Conservation (phyloP, 1,139 yeast species). For the Zygosaccharomyces sapae region DNA sequence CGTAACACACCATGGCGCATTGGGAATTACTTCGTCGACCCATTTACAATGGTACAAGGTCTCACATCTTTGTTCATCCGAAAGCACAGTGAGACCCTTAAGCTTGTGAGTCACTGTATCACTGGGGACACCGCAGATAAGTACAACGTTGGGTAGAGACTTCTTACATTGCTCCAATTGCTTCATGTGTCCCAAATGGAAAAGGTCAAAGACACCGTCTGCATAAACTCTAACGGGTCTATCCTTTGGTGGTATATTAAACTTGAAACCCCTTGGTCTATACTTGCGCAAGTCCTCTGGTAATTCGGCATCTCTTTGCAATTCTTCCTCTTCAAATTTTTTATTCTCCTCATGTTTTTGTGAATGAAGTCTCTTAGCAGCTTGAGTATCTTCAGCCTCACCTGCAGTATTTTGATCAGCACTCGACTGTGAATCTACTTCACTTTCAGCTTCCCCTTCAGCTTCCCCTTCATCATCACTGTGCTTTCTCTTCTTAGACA, state of each 20-base stretch:
- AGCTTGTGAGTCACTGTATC: constrained; percentile 87
- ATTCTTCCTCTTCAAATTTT: constrained; percentile 49
- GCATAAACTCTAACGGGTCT: constrained; percentile 90
- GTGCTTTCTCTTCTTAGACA: constrained; percentile 24
- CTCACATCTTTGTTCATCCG: constrained; percentile 84
- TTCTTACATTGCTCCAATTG: constrained; percentile 96
- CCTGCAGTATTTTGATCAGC: constrained; percentile 32
- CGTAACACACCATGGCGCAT: constrained; percentile 95
- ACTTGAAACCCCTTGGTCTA: constrained; percentile 64
- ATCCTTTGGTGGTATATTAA: constrained; percentile 80
- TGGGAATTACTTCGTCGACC: constrained; percentile 94
- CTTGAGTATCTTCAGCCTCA: constrained; percentile 14
- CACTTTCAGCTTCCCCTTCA: constrained; percentile 12
- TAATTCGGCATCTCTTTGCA: constrained; percentile 51
- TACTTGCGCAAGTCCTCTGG: constrained; percentile 63
- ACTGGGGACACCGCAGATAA: constrained; percentile 89
- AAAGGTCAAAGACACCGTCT: constrained; percentile 94
- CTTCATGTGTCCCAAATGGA: constrained; percentile 96
- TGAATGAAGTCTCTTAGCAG: constrained; percentile 15
- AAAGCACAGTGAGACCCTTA: constrained; percentile 87
- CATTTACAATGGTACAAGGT: constrained; percentile 86
- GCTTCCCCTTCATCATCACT: constrained; percentile 16
- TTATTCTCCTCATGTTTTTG: constrained; percentile 33
- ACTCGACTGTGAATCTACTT: constrained; percentile 25
- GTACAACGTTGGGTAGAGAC: constrained; percentile 75